Base-by-base conservation (phyloP, 2,329 filamentous ascomycete species). In the Clonostachys chloroleuca region DNA sequence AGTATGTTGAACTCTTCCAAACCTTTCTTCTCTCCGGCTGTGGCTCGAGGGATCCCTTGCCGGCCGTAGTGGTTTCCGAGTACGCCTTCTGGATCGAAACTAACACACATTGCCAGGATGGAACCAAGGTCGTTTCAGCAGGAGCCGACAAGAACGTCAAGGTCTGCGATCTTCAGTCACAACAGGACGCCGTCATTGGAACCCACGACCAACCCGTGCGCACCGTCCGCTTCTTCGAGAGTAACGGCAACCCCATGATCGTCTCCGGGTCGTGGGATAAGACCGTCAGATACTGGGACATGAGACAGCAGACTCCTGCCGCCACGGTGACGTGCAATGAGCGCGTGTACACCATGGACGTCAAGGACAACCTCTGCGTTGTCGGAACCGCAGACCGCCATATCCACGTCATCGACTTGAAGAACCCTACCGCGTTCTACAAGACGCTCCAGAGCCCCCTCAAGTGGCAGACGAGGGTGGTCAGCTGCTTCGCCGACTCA, bases 381-480 rank as follows among this genome's bases (percentile, higher is more conserved):
- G 77, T 96, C 48, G 94, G 88, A 52, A 97, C 92, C 1, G 94
- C 94, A 12, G 94, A 99, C 63, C 84, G 94, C 51, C 95, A 95
- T 69, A 95, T 99, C 75, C 92, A 97, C 66, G 86, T 99, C 52
- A 78, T 99, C 70, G 91, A 96, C 69, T 81, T 99, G 47, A 85
- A 87, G 62, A 86, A 95, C 51, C 94, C 94, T 5, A 82, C 81
- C 46, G 90, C 89, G 59, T 90, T 96, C 68, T 96, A 95, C 81
- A 99, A 99, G 79, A 92, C 89, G 10, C 80, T 96, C 44, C 90
- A 96, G 70, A 96, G 90, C 61, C 94, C 94, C 4, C 79, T 99
- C 41, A 99, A 99, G 73, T 99, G 92, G 90, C 94, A 99, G 77
- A 99, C 94, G 2, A 79, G 92, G 49, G 90, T 95, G 12, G 89